Percentiles rank a stretch among this genome's conserved stretches.
Evolutionary conservation across 257 asterid genomes (phyloP).

Genomic region (Plantago ovata): DNA sequence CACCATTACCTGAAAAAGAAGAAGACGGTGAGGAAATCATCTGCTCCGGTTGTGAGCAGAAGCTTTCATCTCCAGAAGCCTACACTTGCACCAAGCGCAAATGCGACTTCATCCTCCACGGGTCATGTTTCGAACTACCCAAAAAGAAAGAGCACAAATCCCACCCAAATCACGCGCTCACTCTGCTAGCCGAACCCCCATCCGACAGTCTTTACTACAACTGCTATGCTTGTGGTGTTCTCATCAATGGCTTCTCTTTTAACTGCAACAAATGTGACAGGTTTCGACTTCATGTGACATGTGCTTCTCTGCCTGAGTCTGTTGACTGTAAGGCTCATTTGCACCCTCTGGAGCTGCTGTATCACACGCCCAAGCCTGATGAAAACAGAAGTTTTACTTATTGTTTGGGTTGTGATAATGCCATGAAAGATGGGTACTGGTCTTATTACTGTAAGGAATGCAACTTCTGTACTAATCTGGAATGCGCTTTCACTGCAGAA

Average conservation of each 20-base stretch:
- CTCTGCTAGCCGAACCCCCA: conserved; percentile 28
- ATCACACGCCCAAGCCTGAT: background rate
- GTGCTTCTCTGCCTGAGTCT: conserved; percentile 39
- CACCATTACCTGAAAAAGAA: background rate
- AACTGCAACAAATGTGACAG: conserved; percentile 29
- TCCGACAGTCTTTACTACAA: conserved; percentile 19
- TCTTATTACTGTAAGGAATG: conserved; percentile 36
- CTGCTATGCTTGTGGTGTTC: conserved; percentile 32
- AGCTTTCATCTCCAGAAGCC: conserved; percentile 18
- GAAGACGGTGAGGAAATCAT: conserved; percentile 8
- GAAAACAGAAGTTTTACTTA: background rate
- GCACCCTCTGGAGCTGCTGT: conserved; percentile 28
- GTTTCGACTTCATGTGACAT: conserved; percentile 36
- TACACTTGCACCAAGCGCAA: conserved; percentile 28
- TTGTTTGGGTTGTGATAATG: conserved; percentile 29
- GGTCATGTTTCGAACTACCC: conserved; percentile 36
- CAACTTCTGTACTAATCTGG: conserved; percentile 28
- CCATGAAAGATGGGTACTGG: conserved; percentile 32
- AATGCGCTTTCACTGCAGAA: conserved; percentile 29
- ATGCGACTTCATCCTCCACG: conserved; percentile 41
- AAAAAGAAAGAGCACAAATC: conserved; percentile 26
- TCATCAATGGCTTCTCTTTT: conserved; percentile 26
- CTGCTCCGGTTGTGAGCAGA: conserved; percentile 37
- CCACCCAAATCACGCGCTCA: conserved; percentile 29
- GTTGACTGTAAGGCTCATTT: conserved; percentile 35